A percentile compares a stretch with the other conserved stretches of the same genome.
Evolutionary conservation across 345 rosid species (phyloP).

Genomic region (Euphorbia peplus): DNA sequence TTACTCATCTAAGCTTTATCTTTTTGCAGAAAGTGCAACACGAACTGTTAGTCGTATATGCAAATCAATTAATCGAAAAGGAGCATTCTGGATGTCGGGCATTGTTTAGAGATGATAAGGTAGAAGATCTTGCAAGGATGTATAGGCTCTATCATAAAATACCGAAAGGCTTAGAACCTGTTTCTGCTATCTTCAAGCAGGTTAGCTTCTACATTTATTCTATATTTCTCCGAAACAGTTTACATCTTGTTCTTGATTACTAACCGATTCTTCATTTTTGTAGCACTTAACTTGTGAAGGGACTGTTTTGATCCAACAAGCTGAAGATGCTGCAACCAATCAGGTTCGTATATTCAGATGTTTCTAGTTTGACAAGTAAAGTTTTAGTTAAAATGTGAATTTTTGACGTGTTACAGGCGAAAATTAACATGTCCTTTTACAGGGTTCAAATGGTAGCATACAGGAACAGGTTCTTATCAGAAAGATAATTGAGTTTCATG

Average conservation of each 20-base stretch:
- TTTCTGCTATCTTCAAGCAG: slow-evolving; percentile 85
- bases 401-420: neutral
- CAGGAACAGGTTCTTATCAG: slow-evolving; percentile 91
- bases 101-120: slow-evolving; percentile 88
- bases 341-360: slow-evolving; percentile 44
- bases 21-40: slow-evolving; percentile 79
- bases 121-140: slow-evolving; percentile 94
- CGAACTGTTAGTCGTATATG: slow-evolving; percentile 63
- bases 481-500: slow-evolving; percentile 81
- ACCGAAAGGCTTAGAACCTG: slow-evolving; percentile 72
- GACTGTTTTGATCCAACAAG: slow-evolving; percentile 78
- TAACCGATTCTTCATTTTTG: slow-evolving; percentile 19
- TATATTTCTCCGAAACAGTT: slow-evolving; percentile 2
- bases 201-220: slow-evolving; percentile 38
- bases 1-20: neutral
- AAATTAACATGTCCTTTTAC: slow-evolving; percentile 24
- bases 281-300: slow-evolving; percentile 95
- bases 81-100: slow-evolving; percentile 90
- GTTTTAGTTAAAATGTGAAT: slow-evolving; percentile 3
- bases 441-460: slow-evolving; percentile 60
- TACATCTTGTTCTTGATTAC: neutral
- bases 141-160: slow-evolving; percentile 81
- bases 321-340: slow-evolving; percentile 82
- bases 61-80: slow-evolving; percentile 72
- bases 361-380: too few relatives aligned